Percentiles rank a stretch among this genome's conserved stretches.
Conservation (phyloP, 768 basidiomycete species). For the Lanmaoa pseudosensibilis region DNA sequence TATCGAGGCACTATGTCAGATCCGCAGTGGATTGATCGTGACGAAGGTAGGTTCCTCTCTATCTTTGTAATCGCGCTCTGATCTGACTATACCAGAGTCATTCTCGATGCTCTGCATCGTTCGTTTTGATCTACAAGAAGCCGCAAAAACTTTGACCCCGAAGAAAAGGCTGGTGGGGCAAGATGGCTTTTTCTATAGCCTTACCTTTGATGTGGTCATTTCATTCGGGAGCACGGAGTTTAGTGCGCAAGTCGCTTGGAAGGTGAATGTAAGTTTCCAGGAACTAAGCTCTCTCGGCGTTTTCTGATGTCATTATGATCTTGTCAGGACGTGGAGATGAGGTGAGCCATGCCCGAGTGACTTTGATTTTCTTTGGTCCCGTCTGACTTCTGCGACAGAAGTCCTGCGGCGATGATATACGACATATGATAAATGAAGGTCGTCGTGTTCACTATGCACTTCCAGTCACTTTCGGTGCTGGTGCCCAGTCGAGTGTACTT, state of each 20-base stretch:
- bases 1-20: constrained; percentile 13
- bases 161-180: neutral
- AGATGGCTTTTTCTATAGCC: constrained; percentile 3
- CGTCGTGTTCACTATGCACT: neutral
- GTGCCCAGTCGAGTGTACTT: neutral
- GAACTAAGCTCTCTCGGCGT: too few species aligned
- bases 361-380: too few species aligned
- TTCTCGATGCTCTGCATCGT: constrained; percentile 16
- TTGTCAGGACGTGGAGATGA: constrained; percentile 10
- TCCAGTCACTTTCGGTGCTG: neutral
- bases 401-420: constrained; percentile 7
- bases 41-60: neutral
- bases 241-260: constrained; percentile 14
- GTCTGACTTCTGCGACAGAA: neutral
- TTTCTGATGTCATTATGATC: neutral
- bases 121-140: constrained; percentile 9
- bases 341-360: neutral
- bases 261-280: constrained; percentile 4
- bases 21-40: constrained; percentile 13
- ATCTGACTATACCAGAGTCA: neutral
- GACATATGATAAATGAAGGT: constrained; percentile 2
- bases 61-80: neutral
- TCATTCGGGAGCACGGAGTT: constrained; percentile 8
- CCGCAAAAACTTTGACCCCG: neutral
- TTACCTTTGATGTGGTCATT: constrained; percentile 11